phyloP scores from a whole-genome alignment of 2,329 filamentous ascomycete species.

The Ophiocordyceps sinensis region DNA sequence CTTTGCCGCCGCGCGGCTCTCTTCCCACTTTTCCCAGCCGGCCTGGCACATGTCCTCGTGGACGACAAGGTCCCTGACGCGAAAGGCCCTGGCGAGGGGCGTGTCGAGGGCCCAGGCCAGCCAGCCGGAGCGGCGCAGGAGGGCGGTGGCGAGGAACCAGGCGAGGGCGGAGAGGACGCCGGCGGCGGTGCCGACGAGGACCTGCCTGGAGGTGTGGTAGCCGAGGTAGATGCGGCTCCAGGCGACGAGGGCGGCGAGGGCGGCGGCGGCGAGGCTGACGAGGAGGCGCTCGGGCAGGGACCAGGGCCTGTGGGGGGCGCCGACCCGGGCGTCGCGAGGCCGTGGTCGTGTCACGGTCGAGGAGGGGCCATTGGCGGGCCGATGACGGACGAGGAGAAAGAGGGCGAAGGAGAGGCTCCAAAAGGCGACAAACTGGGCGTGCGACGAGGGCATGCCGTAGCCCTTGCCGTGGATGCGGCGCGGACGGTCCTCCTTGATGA shows the following conservation, averaged over 20 bases:
- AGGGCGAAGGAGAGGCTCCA: constrained; percentile 75
- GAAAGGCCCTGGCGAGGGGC: constrained; percentile 47
- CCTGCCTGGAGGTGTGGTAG: constrained; percentile 83
- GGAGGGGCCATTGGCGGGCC: background rate
- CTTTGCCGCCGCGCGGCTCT: constrained; percentile 24
- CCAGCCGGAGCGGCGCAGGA: constrained; percentile 51
- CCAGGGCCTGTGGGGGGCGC: constrained; percentile 29
- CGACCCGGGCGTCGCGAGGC: background rate
- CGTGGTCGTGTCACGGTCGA: background rate
- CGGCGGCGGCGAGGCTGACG: constrained; percentile 38
- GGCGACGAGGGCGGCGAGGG: constrained; percentile 54
- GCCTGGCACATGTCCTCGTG: constrained; percentile 82
- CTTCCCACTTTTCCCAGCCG: constrained; percentile 88
- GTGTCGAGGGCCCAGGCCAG: constrained; percentile 59
- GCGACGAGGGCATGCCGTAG: constrained; percentile 92
- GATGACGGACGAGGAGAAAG: constrained; percentile 73
- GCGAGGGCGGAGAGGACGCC: constrained; percentile 55
- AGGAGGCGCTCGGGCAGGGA: constrained; percentile 44
- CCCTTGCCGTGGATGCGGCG: constrained; percentile 76
- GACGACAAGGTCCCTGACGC: constrained; percentile 71
- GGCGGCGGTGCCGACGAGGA: constrained; percentile 61
- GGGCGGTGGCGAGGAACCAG: constrained; percentile 67
- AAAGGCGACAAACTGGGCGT: constrained; percentile 88
- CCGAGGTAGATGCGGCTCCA: constrained; percentile 77
- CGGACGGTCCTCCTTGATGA: constrained; percentile 86